Evolutionary conservation across 1,284 basidiomycete genomes (phyloP).

Genomic region (Hemileia vastatrix): DNA sequence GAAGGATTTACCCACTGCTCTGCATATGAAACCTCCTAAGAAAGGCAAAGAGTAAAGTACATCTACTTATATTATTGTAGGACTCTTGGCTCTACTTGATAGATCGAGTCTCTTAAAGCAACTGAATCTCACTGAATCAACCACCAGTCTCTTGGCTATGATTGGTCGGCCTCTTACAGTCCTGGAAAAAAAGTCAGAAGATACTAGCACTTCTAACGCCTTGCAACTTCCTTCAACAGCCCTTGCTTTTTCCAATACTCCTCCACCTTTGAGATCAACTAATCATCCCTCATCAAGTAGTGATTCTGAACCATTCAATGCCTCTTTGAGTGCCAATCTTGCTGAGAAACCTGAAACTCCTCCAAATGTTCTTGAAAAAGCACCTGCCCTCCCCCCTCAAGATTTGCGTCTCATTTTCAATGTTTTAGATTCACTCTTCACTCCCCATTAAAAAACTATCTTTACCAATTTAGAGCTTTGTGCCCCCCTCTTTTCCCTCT

Average conservation of each 20-base stretch:
- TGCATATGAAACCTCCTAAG: slow-evolving; percentile 58
- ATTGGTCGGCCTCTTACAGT: slow-evolving; percentile 67
- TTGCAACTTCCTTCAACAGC: too few relatives aligned
- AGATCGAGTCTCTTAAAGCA: slow-evolving; percentile 71
- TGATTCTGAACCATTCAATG: slow-evolving; percentile 1
- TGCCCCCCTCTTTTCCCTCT: too few relatives aligned
- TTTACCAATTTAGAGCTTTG: too few relatives aligned
- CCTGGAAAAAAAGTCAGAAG: slow-evolving; percentile 31
- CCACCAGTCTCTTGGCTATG: slow-evolving; percentile 70
- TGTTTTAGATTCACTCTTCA: slow-evolving; percentile 79
- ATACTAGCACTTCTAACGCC: too few relatives aligned
- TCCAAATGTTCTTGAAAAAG: slow-evolving; percentile 47
- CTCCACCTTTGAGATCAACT: slow-evolving; percentile 13
- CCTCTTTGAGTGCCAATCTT: slow-evolving; percentile 3
- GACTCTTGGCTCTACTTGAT: slow-evolving; percentile 73
- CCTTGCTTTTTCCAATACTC: slow-evolving; percentile 4
- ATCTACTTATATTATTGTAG: slow-evolving; percentile 79
- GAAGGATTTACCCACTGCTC: slow-evolving; percentile 69
- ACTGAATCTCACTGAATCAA: slow-evolving; percentile 77
- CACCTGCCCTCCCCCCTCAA: slow-evolving; percentile 69
- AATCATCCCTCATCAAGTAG: slow-evolving; percentile 47
- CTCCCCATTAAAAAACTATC: too few relatives aligned
- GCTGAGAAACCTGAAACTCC: slow-evolving; percentile 19
- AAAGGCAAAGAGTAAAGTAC: slow-evolving; percentile 79
- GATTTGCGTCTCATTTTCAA: slow-evolving; percentile 82